Percentiles rank a stretch among this genome's conserved stretches.
These are phyloP conservation scores for Entrophospora sp. DNA, from an alignment of 192 early-diverging fungal species.

Conservation along the genomic window DNA sequence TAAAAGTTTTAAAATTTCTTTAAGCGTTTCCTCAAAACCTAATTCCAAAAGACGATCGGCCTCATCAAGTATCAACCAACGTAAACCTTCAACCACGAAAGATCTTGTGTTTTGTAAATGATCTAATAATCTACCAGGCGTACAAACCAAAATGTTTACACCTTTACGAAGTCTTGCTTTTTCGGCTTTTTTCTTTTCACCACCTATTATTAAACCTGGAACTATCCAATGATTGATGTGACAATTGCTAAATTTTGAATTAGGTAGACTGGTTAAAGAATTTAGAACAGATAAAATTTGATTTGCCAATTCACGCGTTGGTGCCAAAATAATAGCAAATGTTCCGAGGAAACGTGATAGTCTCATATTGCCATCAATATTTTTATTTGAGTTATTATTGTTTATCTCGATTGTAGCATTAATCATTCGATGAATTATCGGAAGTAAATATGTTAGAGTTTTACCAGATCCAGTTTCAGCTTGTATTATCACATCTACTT, in stretches of 20 bases:
- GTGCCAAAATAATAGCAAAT: constrained; percentile 59
- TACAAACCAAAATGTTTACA: constrained; percentile 71
- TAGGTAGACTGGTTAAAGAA: constrained; percentile 52
- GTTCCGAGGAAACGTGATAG: constrained; percentile 52
- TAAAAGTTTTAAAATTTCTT: constrained; percentile 57
- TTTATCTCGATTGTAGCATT: constrained; percentile 41
- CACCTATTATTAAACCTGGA: constrained; percentile 63
- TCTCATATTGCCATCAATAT: constrained; percentile 20
- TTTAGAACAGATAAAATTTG: constrained; percentile 81
- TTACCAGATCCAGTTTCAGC: constrained; percentile 80
- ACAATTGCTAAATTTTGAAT: constrained; percentile 30
- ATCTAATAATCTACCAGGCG: constrained; percentile 72
- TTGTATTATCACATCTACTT: constrained; percentile 63
- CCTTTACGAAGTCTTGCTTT: constrained; percentile 65
- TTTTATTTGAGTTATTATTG: too few relatives aligned
- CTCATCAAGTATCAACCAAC: constrained; percentile 91
- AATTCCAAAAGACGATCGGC: constrained; percentile 88
- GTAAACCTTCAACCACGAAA: constrained; percentile 73
- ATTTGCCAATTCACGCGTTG: constrained; percentile 83
- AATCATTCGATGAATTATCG: constrained; percentile 58
- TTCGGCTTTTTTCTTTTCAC: constrained; percentile 80
- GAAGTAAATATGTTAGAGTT: constrained; percentile 72
- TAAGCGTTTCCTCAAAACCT: constrained; percentile 78
- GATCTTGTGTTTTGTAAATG: constrained; percentile 74
- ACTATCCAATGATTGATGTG: constrained; percentile 59